These are phyloP conservation scores for Suillus sp. DNA, from an alignment of 768 basidiomycete genomes.

Conservation along the genomic window DNA sequence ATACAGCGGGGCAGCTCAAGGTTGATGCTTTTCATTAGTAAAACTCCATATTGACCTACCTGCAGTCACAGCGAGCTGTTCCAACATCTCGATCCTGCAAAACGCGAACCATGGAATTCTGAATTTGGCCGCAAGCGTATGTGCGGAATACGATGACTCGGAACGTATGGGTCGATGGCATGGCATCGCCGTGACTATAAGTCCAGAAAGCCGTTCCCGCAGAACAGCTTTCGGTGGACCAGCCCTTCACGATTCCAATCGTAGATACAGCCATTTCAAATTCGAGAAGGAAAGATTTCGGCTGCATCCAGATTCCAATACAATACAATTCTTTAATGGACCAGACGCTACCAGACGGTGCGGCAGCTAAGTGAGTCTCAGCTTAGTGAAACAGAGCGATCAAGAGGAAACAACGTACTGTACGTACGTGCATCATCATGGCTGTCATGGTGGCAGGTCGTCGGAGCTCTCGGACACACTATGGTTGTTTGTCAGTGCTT, in stretches of 20 bases:
- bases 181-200: neutral
- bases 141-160: neutral
- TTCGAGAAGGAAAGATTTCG: neutral
- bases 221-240: neutral
- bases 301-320: neutral
- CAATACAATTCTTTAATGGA: neutral
- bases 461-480: neutral
- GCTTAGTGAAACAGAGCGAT: neutral
- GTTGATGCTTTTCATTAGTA: neutral
- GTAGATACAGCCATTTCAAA: neutral
- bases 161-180: neutral
- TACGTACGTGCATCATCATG: too few relatives aligned
- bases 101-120: neutral
- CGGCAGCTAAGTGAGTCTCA: neutral
- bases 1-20: neutral
- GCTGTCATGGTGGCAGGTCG: neutral
- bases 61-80: neutral
- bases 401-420: neutral
- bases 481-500: neutral
- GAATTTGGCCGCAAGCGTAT: neutral
- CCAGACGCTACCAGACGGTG: neutral
- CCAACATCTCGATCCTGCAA: neutral
- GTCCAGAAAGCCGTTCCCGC: neutral
- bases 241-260: neutral
- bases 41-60: neutral